phyloP scores from a whole-genome alignment of 345 rosid genomes.

The Eucalyptus polybractea region DNA sequence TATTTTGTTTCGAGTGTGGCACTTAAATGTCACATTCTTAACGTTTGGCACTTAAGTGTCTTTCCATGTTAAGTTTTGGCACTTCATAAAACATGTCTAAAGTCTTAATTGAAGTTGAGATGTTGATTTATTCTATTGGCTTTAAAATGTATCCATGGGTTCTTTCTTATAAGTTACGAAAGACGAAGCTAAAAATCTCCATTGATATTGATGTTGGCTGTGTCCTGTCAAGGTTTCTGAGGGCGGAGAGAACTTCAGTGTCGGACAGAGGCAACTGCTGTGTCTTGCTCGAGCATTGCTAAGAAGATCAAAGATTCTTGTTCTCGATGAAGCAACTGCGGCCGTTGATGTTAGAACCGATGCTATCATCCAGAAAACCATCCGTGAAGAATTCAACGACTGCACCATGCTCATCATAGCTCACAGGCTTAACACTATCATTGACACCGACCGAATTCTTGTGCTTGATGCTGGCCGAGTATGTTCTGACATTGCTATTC shows the following conservation, averaged over 20 bases:
- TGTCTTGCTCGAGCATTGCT: conserved; percentile 88
- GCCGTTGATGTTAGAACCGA: conserved; percentile 91
- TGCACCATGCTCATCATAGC: conserved; percentile 92
- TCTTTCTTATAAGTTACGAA: neutral
- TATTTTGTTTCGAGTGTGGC: no score
- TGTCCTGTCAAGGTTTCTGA: conserved; percentile 13
- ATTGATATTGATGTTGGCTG: neutral
- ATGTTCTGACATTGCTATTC: neutral
- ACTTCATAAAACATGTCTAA: no score
- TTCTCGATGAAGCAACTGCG: conserved; percentile 95
- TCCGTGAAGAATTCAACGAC: conserved; percentile 74
- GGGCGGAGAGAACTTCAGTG: conserved; percentile 91
- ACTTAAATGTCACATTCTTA: no score
- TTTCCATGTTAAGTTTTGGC: no score
- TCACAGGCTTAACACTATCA: conserved; percentile 77
- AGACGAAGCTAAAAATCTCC: neutral
- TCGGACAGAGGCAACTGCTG: conserved; percentile 87
- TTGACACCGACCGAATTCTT: conserved; percentile 69
- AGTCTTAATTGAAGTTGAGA: no score
- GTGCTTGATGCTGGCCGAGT: conserved; percentile 88
- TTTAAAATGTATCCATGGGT: neutral
- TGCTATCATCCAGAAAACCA: conserved; percentile 79
- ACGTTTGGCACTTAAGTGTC: no score
- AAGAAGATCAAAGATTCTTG: conserved; percentile 82
- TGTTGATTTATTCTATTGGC: neutral